Evolutionary conservation across 2,329 filamentous ascomycete genomes (phyloP).

Genomic region (Fusarium metavorans): DNA sequence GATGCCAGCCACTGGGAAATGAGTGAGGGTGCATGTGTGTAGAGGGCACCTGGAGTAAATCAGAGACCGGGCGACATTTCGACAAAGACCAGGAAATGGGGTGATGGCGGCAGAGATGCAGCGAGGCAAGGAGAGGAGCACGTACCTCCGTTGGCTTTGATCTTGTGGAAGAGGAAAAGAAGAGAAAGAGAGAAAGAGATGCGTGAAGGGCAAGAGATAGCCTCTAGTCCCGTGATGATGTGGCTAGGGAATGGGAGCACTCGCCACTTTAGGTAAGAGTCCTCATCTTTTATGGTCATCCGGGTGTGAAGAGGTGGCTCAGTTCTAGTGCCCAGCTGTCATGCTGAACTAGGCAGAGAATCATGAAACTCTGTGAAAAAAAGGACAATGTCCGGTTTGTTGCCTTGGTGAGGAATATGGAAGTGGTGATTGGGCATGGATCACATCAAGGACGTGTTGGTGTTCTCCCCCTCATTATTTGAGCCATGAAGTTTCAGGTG

Average conservation of each 20-base stretch:
- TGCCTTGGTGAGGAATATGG: neutral
- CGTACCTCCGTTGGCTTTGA: neutral
- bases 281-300: neutral
- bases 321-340: neutral
- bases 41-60: neutral
- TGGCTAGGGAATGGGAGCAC: neutral
- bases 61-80: neutral
- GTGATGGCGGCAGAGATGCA: neutral
- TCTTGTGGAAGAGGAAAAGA: neutral
- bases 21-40: neutral
- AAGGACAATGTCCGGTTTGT: neutral
- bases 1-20: neutral
- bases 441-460: neutral
- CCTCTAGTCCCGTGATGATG: neutral
- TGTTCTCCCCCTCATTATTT: no score
- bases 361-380: neutral
- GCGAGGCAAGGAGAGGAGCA: neutral
- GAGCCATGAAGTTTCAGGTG: neutral
- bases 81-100: neutral
- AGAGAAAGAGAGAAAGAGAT: neutral
- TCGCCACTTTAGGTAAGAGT: neutral
- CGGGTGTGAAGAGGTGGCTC: neutral
- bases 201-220: neutral
- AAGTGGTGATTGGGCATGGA: neutral
- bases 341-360: neutral